phyloP scores from a whole-genome alignment of 768 basidiomycete genomes.

The Hericium erinaceus region DNA sequence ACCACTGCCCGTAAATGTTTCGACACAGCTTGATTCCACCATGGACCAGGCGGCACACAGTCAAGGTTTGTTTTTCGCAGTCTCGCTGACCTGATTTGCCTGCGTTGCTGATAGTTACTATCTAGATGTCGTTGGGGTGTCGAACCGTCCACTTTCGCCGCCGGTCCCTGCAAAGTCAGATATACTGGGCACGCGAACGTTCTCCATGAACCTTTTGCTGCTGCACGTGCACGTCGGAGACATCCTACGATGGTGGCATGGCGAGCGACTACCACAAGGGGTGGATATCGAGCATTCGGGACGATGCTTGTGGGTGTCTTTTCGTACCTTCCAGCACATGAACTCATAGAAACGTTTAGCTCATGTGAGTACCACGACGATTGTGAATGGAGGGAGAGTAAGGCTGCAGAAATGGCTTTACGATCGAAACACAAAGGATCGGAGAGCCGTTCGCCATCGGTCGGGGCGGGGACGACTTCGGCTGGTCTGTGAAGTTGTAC shows the following conservation, averaged over 20 bases:
- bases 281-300: conserved; percentile 49
- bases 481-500: too few relatives aligned
- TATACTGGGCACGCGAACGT: conserved; percentile 60
- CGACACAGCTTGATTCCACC: too few relatives aligned
- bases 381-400: conserved; percentile 33
- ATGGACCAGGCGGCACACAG: too few relatives aligned
- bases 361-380: conserved; percentile 33
- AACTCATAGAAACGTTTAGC: conserved; percentile 1
- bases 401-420: conserved; percentile 16
- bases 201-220: conserved; percentile 41
- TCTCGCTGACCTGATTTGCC: too few relatives aligned
- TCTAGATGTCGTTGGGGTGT: too few relatives aligned
- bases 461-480: too few relatives aligned
- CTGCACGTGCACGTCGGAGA: conserved; percentile 46
- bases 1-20: too few relatives aligned
- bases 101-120: too few relatives aligned
- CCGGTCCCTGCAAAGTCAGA: conserved; percentile 13
- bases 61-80: too few relatives aligned
- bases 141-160: too few relatives aligned
- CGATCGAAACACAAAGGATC: background rate
- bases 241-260: conserved; percentile 70
- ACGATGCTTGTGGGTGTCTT: conserved; percentile 54
- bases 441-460: background rate
- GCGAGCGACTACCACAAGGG: conserved; percentile 57
- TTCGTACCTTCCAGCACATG: background rate